Percentiles rank a stretch among this genome's conserved stretches.
Conservation (phyloP, 148 eudicot species). For the Rheum nobile region DNA sequence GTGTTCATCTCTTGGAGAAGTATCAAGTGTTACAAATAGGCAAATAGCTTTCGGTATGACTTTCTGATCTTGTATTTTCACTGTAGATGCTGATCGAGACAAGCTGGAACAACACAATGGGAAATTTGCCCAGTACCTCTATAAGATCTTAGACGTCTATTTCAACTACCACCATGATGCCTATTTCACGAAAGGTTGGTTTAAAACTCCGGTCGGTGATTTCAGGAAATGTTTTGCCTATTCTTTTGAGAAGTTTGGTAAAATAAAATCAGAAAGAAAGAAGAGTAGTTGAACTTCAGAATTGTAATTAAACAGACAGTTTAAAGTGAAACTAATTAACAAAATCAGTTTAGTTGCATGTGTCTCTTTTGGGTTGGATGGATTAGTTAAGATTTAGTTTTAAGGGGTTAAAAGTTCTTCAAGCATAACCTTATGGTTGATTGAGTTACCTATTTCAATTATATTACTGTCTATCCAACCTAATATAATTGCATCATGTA, state of each 20-base stretch:
- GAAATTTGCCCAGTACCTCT: conserved; percentile 58
- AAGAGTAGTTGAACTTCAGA: no score
- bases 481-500: background rate
- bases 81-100: conserved; percentile 65
- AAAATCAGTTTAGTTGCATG: no score
- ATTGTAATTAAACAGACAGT: no score
- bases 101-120: conserved; percentile 50
- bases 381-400: no score
- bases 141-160: conserved; percentile 78
- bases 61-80: background rate
- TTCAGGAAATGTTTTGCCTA: background rate
- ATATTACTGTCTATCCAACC: no score
- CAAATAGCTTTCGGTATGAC: background rate
- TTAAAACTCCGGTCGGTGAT: background rate
- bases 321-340: no score
- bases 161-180: conserved; percentile 69
- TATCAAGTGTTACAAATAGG: background rate
- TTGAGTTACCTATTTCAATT: no score
- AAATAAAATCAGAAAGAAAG: no score
- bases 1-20: background rate
- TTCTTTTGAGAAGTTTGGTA: no score
- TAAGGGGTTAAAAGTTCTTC: no score
- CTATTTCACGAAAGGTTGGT: conserved; percentile 59
- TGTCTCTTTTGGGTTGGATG: no score
- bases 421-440: no score